Conservation (phyloP, 2,329 filamentous ascomycete genomes). For the Geosmithia putterillii region DNA sequence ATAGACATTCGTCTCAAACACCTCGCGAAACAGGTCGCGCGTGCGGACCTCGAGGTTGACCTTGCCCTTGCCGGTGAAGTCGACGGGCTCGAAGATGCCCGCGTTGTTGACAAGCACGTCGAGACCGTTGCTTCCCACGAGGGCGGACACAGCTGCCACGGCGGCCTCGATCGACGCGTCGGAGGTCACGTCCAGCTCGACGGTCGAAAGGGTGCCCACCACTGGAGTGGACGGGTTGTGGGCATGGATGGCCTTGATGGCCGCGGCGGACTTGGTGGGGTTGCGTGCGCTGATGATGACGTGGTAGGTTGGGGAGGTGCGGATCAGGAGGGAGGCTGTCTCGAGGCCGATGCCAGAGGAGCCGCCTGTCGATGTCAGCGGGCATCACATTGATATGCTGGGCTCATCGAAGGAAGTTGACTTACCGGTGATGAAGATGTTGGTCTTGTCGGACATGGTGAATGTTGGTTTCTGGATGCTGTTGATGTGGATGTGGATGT, state of each 20-base stretch:
- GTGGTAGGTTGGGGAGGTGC: conserved; percentile 23
- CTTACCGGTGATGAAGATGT: conserved; percentile 17
- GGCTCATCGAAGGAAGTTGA: conserved; percentile 1
- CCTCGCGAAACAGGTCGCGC: not conserved
- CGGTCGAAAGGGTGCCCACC: conserved; percentile 39
- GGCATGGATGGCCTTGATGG: conserved; percentile 14
- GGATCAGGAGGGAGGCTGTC: conserved; percentile 18
- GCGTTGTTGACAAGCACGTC: conserved; percentile 49
- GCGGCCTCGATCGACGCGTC: conserved; percentile 43
- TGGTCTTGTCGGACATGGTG: conserved; percentile 12
- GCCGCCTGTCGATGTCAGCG: conserved; percentile 13
- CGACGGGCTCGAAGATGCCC: conserved; percentile 36
- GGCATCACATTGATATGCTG: no score
- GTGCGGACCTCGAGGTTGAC: conserved; percentile 21
- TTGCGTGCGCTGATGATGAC: conserved; percentile 23
- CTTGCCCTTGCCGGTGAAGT: conserved; percentile 28
- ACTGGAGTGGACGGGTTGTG: conserved; percentile 23
- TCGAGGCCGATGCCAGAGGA: conserved; percentile 35
- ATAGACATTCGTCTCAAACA: conserved; percentile 2
- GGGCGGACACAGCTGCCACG: conserved; percentile 34
- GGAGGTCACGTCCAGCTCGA: conserved; percentile 45
- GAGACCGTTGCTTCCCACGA: conserved; percentile 29
- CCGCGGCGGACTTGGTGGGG: conserved; percentile 21
- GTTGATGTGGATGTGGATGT: not conserved
- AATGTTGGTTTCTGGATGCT: not conserved